phyloP scores from a whole-genome alignment of 331 rosid species.

The Prunus yedoensis region DNA sequence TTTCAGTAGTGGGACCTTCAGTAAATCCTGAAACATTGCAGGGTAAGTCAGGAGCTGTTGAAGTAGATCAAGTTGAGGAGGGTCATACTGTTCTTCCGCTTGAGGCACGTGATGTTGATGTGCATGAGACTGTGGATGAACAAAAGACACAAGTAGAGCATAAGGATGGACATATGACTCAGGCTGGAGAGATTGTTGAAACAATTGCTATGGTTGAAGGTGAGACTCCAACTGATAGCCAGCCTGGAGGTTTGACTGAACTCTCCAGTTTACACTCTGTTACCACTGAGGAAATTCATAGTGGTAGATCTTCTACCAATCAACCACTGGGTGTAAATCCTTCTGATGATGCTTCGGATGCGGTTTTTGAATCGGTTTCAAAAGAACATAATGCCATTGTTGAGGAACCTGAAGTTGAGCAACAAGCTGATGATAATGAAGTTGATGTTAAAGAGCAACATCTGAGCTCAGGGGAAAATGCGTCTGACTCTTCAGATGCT shows the following conservation, averaged over 20 bases:
- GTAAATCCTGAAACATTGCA: conserved; percentile 35
- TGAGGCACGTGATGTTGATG: conserved; percentile 35
- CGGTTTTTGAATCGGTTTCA: conserved; percentile 32
- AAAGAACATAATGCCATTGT: conserved; percentile 35
- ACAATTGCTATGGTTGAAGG: conserved; percentile 38
- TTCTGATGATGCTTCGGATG: conserved; percentile 40
- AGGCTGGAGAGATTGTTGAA: conserved; percentile 44
- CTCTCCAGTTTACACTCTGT: conserved; percentile 36
- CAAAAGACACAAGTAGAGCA: conserved; percentile 42
- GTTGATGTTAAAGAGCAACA: conserved; percentile 38
- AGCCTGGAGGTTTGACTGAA: conserved; percentile 37
- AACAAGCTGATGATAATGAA: conserved; percentile 36
- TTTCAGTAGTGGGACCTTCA: conserved; percentile 38
- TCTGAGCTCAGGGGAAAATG: conserved; percentile 43
- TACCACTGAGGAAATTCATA: conserved; percentile 43
- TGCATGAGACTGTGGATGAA: conserved; percentile 42
- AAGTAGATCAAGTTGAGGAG: conserved; percentile 47
- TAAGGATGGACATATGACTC: conserved; percentile 39
- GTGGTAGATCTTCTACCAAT: conserved; percentile 34
- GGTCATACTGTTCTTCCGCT: conserved; percentile 30
- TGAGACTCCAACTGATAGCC: conserved; percentile 33
- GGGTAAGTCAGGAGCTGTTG: conserved; percentile 33
- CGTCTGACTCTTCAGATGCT: conserved; percentile 41
- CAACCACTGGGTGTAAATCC: conserved; percentile 34
- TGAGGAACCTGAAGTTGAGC: conserved; percentile 41